Base-by-base conservation (phyloP, 805 yeast genomes). In the Barnettozyma wickerhamii region DNA sequence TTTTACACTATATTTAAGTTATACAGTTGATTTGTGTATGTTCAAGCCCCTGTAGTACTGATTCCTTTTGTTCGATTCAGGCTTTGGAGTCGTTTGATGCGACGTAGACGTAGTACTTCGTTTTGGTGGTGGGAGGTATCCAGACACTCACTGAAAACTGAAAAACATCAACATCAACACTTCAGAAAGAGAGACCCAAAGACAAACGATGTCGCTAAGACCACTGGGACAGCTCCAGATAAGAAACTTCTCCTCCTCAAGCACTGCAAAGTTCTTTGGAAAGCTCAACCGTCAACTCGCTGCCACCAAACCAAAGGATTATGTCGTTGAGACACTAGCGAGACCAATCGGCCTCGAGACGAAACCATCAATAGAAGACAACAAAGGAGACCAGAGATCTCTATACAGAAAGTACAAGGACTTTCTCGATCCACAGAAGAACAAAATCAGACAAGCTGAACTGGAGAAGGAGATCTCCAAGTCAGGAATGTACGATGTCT, bases 401-500 rank as follows among this genome's bases (percentile, higher is more conserved):
- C 21, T 63, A 15, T 51, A 46, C 13, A 66, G 70, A 49, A 63
- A 64, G 42, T 66, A 68, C 37, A 65, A 62, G 13, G 81, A 75
- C 39, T 58, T 78, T 50, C 60, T 71, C 46, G 71, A 78, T 45
- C 64, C 69, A 23, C 72, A 71, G 7, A 72, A 72, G 56, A 69
- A 76, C 40, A 58, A 63, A 27, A 54, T 60, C 37, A 64, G 81
- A 38, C 67, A 79, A 20, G 69, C 67, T 39, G 77, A 73, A 44
- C 60, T 84, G 46, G 81, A 80, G 50, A 66, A 68, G 35, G 88
- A 84, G 62, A 71, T 82, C 49, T 74, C 81, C 19, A 76, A 74
- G 48, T 79, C 86, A 20, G 81, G 84, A n/a, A 72, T 79, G 71
- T 74, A 77, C 47, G 83, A 81, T 44, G 69, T 81, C 55, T 75